Conservation (phyloP, 2,329 filamentous ascomycete genomes). For the Ophiocordyceps sinensis region DNA sequence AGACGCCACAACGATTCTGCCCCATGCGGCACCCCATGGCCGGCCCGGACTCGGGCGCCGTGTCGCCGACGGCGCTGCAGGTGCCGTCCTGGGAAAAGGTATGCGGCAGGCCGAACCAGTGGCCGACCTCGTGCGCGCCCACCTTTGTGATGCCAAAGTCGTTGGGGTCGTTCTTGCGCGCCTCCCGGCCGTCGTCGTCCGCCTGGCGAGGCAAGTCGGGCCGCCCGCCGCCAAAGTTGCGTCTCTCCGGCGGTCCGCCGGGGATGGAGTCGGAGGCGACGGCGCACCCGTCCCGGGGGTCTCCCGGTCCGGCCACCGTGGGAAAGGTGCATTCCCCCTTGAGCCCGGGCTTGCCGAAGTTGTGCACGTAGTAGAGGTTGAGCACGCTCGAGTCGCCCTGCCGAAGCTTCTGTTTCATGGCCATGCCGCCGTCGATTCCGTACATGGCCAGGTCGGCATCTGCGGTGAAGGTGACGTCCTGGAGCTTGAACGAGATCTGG, state of each 20-base stretch:
- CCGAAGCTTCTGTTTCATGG: constrained; percentile 29
- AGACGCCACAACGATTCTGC: constrained; percentile 16
- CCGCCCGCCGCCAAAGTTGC: neutral
- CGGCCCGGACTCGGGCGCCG: constrained; percentile 19
- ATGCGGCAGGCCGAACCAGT: constrained; percentile 34
- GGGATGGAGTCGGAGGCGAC: constrained; percentile 22
- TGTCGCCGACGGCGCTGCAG: constrained; percentile 22
- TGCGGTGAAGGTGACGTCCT: neutral
- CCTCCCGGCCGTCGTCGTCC: too few species aligned
- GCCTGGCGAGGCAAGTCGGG: too few species aligned
- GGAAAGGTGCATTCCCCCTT: neutral
- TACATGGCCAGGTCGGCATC: neutral
- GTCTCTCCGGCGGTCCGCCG: constrained; percentile 22
- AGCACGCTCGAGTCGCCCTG: constrained; percentile 25
- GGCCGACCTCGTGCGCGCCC: constrained; percentile 27
- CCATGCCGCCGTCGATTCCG: constrained; percentile 5
- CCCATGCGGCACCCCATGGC: constrained; percentile 21
- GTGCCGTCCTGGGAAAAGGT: constrained; percentile 26
- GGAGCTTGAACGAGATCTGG: neutral
- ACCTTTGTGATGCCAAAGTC: neutral
- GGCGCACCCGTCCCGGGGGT: constrained; percentile 26
- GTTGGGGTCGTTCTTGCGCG: neutral
- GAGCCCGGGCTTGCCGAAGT: constrained; percentile 17
- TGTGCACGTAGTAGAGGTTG: constrained; percentile 35
- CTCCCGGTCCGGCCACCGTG: constrained; percentile 10